A percentile compares a stretch with the other conserved stretches of the same genome.
Conservation (phyloP, 176 grass and related monocot genomes). For the Eragrostis curvula region DNA sequence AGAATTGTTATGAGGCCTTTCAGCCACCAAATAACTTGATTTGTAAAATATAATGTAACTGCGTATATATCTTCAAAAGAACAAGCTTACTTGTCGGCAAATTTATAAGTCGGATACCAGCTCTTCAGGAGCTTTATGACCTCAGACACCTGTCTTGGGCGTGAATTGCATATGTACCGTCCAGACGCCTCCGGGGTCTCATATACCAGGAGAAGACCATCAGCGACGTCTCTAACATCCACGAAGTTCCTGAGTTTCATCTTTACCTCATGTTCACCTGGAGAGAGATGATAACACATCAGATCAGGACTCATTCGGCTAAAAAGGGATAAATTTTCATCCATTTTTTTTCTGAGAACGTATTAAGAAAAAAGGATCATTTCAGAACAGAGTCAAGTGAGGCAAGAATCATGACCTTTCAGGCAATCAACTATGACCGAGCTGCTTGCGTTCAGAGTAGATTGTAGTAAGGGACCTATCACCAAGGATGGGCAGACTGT, state of each 20-base stretch:
- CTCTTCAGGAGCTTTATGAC: constrained; percentile 59
- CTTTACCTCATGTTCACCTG: constrained; percentile 44
- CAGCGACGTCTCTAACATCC: constrained; percentile 72
- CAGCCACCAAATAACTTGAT: no score
- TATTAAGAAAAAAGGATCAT: background rate
- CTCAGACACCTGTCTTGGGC: constrained; percentile 28
- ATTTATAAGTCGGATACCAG: constrained; percentile 38
- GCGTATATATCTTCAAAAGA: background rate
- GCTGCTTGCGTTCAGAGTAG: constrained; percentile 73
- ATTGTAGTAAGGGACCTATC: constrained; percentile 63
- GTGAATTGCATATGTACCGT: constrained; percentile 50
- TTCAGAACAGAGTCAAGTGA: background rate
- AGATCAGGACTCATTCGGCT: background rate
- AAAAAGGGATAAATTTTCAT: background rate
- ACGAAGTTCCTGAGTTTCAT: constrained; percentile 45
- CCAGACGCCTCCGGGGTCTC: constrained; percentile 70
- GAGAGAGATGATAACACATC: background rate
- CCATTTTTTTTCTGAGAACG: background rate
- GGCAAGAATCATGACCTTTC: constrained; percentile 47
- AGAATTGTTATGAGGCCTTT: no score
- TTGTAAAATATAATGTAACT: background rate
- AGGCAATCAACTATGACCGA: constrained; percentile 50
- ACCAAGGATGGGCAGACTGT: constrained; percentile 63
- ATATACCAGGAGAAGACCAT: constrained; percentile 70
- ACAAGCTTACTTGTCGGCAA: constrained; percentile 49